These are phyloP conservation scores for Pseudocercospora ulei DNA, from an alignment of 2,329 filamentous ascomycete genomes.

Conservation along the genomic window DNA sequence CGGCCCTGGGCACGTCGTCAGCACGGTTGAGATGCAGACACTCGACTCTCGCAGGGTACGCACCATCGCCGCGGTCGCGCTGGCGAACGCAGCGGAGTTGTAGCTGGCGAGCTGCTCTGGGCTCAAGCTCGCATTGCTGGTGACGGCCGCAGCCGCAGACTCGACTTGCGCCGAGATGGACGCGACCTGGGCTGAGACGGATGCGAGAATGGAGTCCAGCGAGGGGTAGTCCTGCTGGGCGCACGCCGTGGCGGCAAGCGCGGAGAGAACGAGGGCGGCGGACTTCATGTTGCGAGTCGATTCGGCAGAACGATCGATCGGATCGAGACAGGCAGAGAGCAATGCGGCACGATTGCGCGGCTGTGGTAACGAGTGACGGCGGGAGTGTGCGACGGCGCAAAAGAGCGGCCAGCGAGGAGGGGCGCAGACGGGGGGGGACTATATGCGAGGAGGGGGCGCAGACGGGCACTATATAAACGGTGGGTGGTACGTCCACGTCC, in stretches of 20 bases:
- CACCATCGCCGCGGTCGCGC: slow-evolving; percentile 17
- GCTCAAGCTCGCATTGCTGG: slow-evolving; percentile 8
- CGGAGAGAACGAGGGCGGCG: slow-evolving; percentile 20
- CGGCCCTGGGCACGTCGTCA: slow-evolving; percentile 10
- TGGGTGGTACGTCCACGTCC: too few relatives aligned
- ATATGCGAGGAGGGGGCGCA: too few relatives aligned
- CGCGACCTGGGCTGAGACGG: slow-evolving; percentile 14
- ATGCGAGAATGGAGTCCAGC: slow-evolving; percentile 10
- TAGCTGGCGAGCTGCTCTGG: slow-evolving; percentile 16
- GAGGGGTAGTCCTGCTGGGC: slow-evolving; percentile 15
- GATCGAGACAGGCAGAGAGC: slow-evolving; percentile 2
- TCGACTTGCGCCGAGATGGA: slow-evolving; percentile 12
- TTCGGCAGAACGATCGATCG: not conserved
- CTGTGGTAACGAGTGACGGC: slow-evolving; percentile 9
- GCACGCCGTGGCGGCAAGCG: slow-evolving; percentile 22
- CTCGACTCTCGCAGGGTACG: not conserved
- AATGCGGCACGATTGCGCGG: not conserved
- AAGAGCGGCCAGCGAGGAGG: slow-evolving; percentile 1
- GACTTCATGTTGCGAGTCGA: slow-evolving; percentile 22
- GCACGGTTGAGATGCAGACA: too few relatives aligned
- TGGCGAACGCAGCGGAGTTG: slow-evolving; percentile 16
- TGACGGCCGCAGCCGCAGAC: slow-evolving; percentile 14
- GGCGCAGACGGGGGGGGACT: not conserved
- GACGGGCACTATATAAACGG: too few relatives aligned
- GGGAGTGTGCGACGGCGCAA: slow-evolving; percentile 3